Evolutionary conservation across 163 green algal genomes (phyloP).

Genomic region (Scenedesmus sp.): DNA sequence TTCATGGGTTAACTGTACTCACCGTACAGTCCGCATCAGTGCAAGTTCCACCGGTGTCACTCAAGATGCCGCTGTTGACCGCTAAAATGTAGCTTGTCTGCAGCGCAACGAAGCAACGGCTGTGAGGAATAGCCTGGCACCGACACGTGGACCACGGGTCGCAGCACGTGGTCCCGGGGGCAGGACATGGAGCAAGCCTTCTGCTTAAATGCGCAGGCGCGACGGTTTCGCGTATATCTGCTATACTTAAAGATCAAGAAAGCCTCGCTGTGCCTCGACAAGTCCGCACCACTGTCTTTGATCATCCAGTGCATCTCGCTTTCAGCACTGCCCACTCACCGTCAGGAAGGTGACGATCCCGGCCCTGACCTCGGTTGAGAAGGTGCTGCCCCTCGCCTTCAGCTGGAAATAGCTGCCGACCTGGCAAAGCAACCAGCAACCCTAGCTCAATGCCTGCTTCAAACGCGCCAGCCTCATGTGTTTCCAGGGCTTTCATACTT

Average conservation of each 20-base stretch:
- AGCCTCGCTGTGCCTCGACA: neutral
- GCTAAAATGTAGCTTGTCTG: slow-evolving; percentile 64
- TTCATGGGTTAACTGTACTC: neutral
- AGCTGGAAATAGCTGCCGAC: slow-evolving; percentile 72
- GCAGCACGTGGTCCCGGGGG: neutral
- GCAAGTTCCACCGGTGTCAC: slow-evolving; percentile 77
- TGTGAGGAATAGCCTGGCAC: neutral
- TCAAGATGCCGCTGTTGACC: slow-evolving; percentile 70
- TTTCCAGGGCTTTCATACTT: neutral
- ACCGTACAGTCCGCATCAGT: slow-evolving; percentile 57
- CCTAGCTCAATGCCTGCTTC: neutral
- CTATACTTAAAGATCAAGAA: neutral
- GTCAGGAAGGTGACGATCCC: slow-evolving; percentile 87
- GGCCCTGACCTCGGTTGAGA: slow-evolving; percentile 79
- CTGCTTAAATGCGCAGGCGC: no score
- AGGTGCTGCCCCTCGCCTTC: slow-evolving; percentile 65
- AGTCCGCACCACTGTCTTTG: neutral
- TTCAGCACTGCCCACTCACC: slow-evolving; percentile 46
- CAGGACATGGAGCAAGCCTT: neutral
- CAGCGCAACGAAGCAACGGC: neutral
- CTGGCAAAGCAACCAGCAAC: neutral
- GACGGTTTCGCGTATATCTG: neutral
- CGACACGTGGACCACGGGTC: neutral
- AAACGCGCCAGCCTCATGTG: neutral
- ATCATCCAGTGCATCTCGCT: neutral